phyloP scores from a whole-genome alignment of 169 alveolate species.

The Babesia ovata region DNA sequence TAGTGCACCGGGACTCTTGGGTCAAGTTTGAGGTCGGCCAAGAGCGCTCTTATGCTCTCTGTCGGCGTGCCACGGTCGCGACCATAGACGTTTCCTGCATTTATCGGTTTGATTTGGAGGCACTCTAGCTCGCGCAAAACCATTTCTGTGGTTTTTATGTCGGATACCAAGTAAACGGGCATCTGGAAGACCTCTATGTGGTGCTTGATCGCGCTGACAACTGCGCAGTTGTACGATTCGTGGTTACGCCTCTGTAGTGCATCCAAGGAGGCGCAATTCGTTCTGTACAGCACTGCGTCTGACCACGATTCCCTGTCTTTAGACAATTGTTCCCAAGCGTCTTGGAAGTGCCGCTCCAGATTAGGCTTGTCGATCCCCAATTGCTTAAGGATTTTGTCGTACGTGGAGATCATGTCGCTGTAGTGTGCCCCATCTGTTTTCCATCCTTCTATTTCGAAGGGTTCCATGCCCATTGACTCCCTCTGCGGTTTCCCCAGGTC shows the following conservation, averaged over 20 bases:
- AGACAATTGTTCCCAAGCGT: not conserved
- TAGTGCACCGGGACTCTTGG: constrained; percentile 52
- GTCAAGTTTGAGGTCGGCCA: constrained; percentile 26
- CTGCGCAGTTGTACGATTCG: constrained; percentile 51
- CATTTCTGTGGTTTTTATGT: constrained; percentile 5
- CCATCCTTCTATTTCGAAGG: constrained; percentile 30
- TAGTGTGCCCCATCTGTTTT: constrained; percentile 10
- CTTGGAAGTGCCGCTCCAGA: not conserved
- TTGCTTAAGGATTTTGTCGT: constrained; percentile 15
- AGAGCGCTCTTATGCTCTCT: not conserved
- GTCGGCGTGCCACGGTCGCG: constrained; percentile 15
- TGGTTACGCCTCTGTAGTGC: constrained; percentile 31
- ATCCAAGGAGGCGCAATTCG: constrained; percentile 30
- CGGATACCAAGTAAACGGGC: constrained; percentile 55
- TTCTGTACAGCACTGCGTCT: constrained; percentile 24
- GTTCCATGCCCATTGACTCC: constrained; percentile 9
- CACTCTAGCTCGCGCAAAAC: constrained; percentile 18
- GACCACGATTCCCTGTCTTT: not conserved
- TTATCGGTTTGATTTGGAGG: constrained; percentile 7
- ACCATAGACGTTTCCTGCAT: constrained; percentile 23
- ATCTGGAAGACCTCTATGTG: constrained; percentile 38
- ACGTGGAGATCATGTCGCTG: constrained; percentile 10
- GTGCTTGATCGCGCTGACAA: constrained; percentile 40
- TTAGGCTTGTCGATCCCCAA: not conserved
- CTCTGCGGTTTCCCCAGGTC: constrained; percentile 26